Base-by-base conservation (phyloP, 805 yeast species). In the Starmera amethionina region DNA sequence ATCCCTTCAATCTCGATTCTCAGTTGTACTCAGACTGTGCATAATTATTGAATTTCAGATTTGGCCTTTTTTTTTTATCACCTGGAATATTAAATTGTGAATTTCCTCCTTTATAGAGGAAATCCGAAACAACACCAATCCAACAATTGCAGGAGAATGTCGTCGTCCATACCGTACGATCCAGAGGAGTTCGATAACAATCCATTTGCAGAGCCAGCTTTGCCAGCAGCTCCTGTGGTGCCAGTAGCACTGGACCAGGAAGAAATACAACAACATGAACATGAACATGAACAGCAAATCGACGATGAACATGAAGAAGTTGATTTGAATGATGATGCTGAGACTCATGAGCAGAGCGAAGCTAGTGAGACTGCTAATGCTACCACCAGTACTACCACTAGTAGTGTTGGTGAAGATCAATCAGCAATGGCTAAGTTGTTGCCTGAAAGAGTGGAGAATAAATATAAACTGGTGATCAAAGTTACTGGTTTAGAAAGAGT, bases 401-500 rank as follows among this genome's bases (percentile, higher is more conserved):
- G 27, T 22, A 22, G 27, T 22, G 27, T 8, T 8, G 27, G 27
- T 22, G 27, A 22, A 22, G 27, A 22, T 22, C 7, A 22, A 22
- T 22, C 27, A 4, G 9, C 27, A 22, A 22, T 22, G 27, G 27
- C 27, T 22, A 8, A 22, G 27, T 25, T 37, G 56, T 47, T 34
- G 38, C 28, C 28, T 45, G 38, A 42, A 56, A 22, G 27, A 22
- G 27, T 22, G 27, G 27, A 22, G 4, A 22, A 52, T 28, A 59
- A 63, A 37, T 62, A 63, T 50, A 65, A 62, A 41, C 59, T 90
- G 34, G 52, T 53, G 1, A 67, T 85, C 29, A 74, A 69, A 39
- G 79, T 90, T 4, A 71, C 73, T 2, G 82, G 74, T 12, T 65
- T 93, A 37, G 97, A 89, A 58, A 72, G 79, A 49, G 73, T 71